Evolutionary conservation across 2,329 filamentous ascomycete species (phyloP).

Genomic region (Macrophomina tecta): DNA sequence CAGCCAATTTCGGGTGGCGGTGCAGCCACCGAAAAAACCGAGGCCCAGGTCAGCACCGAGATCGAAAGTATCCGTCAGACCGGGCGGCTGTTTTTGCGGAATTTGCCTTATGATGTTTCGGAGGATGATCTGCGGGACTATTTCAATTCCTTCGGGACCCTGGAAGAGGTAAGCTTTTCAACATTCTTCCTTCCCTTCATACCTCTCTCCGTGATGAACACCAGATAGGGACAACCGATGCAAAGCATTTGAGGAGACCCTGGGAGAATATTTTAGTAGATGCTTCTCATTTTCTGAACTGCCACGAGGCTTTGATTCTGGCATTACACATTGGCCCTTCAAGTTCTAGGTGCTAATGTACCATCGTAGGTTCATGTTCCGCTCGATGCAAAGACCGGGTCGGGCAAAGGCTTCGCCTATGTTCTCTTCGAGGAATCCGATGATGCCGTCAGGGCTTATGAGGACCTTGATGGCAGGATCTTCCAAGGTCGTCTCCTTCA

Average conservation of each 20-base stretch:
- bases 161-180: constrained; percentile 77
- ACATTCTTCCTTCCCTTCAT: constrained; percentile 31
- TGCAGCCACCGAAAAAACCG: constrained; percentile 49
- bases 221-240: constrained; percentile 99
- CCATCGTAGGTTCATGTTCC: constrained; percentile 81
- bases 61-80: constrained; percentile 70
- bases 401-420: constrained; percentile 89
- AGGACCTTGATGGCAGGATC: constrained; percentile 78
- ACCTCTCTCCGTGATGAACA: constrained; percentile 77
- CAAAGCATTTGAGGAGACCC: constrained; percentile 86
- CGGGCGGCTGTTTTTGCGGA: constrained; percentile 84
- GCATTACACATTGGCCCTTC: constrained; percentile 24
- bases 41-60: constrained; percentile 47
- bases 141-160: constrained; percentile 74
- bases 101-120: constrained; percentile 80
- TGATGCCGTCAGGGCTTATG: constrained; percentile 78
- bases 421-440: constrained; percentile 77
- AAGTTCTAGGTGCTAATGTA: constrained; percentile 30
- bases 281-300: constrained; percentile 88
- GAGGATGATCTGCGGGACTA: constrained; percentile 76
- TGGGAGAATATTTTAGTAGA: constrained; percentile 99
- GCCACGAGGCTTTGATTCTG: neutral
- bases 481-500: constrained; percentile 94
- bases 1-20: constrained; percentile 13
- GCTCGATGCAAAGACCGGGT: constrained; percentile 69